Conservation (phyloP, 2,329 filamentous ascomycete species). For the Claviceps pusilla region DNA sequence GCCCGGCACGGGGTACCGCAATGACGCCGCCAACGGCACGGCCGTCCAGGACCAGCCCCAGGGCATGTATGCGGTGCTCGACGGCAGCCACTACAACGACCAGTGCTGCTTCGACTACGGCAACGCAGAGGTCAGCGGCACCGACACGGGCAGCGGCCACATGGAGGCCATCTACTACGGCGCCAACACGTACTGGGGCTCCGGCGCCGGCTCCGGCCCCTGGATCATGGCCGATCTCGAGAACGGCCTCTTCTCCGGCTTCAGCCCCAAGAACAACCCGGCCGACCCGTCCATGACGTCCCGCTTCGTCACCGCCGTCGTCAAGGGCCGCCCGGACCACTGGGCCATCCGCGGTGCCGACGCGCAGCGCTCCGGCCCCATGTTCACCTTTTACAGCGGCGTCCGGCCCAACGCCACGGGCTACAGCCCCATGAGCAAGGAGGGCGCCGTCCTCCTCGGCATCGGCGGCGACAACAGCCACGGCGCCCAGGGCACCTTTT, state of each 20-base stretch:
- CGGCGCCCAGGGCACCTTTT: constrained; percentile 45
- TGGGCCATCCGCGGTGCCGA: constrained; percentile 48
- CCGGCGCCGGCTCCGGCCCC: constrained; percentile 42
- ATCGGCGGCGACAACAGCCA: constrained; percentile 53
- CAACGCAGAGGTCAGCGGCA: constrained; percentile 37
- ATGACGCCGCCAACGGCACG: constrained; percentile 35
- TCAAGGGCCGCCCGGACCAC: constrained; percentile 40
- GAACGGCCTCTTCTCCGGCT: constrained; percentile 49
- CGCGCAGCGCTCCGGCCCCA: constrained; percentile 30
- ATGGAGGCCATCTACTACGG: constrained; percentile 59
- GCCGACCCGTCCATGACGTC: constrained; percentile 35
- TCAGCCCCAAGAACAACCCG: constrained; percentile 28
- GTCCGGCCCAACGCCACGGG: constrained; percentile 28
- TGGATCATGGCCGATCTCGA: constrained; percentile 59
- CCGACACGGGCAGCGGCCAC: constrained; percentile 44
- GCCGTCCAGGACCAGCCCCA: constrained; percentile 40
- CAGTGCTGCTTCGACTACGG: constrained; percentile 44
- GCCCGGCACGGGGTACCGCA: constrained; percentile 49
- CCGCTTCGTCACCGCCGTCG: constrained; percentile 40
- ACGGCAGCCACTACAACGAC: constrained; percentile 44
- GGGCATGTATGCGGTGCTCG: constrained; percentile 46
- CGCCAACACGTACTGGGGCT: constrained; percentile 35
- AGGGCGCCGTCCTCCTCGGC: constrained; percentile 53
- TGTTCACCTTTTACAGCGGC: constrained; percentile 46
- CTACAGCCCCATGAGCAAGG: constrained; percentile 47